phyloP scores from a whole-genome alignment of 2,329 filamentous ascomycete genomes.

The Cladosporium sp. region DNA sequence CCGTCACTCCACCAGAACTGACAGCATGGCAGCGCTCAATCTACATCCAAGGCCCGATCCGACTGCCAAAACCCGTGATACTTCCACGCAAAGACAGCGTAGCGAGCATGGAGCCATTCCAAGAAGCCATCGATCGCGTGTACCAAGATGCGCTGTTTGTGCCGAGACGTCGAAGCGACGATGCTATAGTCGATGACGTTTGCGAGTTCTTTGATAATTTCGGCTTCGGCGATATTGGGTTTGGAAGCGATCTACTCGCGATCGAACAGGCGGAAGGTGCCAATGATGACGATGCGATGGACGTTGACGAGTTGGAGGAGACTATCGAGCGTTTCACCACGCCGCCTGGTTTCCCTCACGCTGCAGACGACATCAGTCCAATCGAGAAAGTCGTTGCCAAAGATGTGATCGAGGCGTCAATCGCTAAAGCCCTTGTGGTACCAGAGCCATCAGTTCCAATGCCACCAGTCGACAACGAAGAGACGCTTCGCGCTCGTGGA shows the following conservation, averaged over 20 bases:
- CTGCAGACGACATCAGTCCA: slow-evolving; percentile 24
- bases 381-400: slow-evolving; percentile 30
- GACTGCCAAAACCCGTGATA: slow-evolving; percentile 37
- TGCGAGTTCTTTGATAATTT: slow-evolving; percentile 45
- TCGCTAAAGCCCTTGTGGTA: neutral
- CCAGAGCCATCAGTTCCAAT: slow-evolving; percentile 4
- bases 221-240: slow-evolving; percentile 35
- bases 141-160: slow-evolving; percentile 32
- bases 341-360: slow-evolving; percentile 21
- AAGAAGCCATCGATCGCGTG: slow-evolving; percentile 35
- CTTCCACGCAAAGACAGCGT: slow-evolving; percentile 43
- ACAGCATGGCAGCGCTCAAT: slow-evolving; percentile 37
- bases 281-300: slow-evolving; percentile 21
- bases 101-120: slow-evolving; percentile 42
- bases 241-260: slow-evolving; percentile 26
- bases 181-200: slow-evolving; percentile 41
- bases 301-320: slow-evolving; percentile 22
- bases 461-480: slow-evolving; percentile 29
- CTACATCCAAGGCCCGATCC: slow-evolving; percentile 46
- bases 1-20: slow-evolving; percentile 37
- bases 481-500: slow-evolving; percentile 30
- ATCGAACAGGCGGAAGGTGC: slow-evolving; percentile 1
- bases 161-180: slow-evolving; percentile 36
- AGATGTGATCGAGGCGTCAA: slow-evolving; percentile 24
- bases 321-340: slow-evolving; percentile 28